phyloP scores from a whole-genome alignment of 225 moss, liverwort and hornwort genomes.

The Pseudisothecium myosuroides region DNA sequence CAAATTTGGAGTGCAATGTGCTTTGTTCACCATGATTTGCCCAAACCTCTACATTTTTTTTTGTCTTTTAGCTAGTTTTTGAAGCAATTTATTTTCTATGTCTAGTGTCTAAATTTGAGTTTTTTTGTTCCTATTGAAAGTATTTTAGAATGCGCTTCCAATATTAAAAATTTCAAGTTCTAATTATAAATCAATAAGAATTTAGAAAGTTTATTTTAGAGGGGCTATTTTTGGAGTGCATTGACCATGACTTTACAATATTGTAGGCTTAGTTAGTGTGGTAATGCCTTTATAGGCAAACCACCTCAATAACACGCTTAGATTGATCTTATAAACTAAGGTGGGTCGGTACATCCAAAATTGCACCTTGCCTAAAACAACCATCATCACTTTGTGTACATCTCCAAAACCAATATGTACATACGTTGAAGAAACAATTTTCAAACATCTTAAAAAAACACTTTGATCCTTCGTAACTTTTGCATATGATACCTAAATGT shows the following conservation, averaged over 20 bases:
- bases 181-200: not conserved
- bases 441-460: too few relatives aligned
- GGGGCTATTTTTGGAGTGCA: rapidly evolving
- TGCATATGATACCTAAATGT: rapidly evolving
- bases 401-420: too few relatives aligned
- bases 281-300: not conserved
- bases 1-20: not conserved
- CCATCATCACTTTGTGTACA: too few relatives aligned
- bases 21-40: too few relatives aligned
- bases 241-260: not conserved
- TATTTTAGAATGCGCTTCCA: rapidly evolving
- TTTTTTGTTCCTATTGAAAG: not conserved
- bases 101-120: not conserved
- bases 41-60: not conserved
- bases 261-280: not conserved
- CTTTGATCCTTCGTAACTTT: not conserved
- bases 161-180: not conserved
- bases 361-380: rapidly evolving
- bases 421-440: rapidly evolving
- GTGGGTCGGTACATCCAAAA: not conserved
- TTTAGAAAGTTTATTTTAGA: not conserved
- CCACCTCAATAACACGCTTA: not conserved
- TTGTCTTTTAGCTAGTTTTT: not conserved
- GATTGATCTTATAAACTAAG: not conserved
- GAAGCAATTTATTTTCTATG: not conserved